Conservation (phyloP, 139 green algal species). For the Tetraselmis striata region DNA sequence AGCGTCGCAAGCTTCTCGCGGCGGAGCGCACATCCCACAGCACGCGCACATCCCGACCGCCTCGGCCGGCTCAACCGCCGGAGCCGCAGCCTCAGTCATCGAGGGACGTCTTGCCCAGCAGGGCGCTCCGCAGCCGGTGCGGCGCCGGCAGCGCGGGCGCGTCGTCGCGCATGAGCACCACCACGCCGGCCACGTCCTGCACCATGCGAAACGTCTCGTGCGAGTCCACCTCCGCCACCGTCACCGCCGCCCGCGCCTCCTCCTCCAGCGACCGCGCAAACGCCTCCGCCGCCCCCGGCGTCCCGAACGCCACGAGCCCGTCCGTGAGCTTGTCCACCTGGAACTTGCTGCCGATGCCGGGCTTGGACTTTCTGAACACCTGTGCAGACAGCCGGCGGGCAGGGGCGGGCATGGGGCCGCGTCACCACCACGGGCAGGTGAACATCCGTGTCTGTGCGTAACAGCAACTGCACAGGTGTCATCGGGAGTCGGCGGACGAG, state of each 20-base stretch:
- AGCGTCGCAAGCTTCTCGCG: too few species aligned
- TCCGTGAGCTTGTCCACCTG: conserved; percentile 40
- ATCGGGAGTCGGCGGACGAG: too few species aligned
- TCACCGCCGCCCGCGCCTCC: conserved; percentile 35
- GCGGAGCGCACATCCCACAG: too few species aligned
- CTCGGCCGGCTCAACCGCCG: too few species aligned
- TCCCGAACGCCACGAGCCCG: conserved; percentile 58
- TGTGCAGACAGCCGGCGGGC: neutral
- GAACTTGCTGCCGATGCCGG: conserved; percentile 4
- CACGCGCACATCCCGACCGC: too few species aligned
- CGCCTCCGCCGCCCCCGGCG: conserved; percentile 35
- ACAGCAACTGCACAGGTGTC: too few species aligned
- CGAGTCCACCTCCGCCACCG: conserved; percentile 44
- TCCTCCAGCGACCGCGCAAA: conserved; percentile 49
- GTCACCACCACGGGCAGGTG: too few species aligned
- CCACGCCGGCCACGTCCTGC: conserved; percentile 33
- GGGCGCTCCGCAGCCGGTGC: conserved; percentile 44
- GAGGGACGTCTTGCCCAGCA: conserved; percentile 13
- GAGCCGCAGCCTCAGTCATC: too few species aligned
- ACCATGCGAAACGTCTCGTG: conserved; percentile 53
- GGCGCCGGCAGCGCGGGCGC: conserved; percentile 28
- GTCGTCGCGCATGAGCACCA: conserved; percentile 45
- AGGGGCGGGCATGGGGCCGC: neutral
- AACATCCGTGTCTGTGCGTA: too few species aligned
- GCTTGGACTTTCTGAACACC: neutral